A percentile compares a stretch with the other conserved stretches of the same genome.
Evolutionary conservation across 768 basidiomycete genomes (phyloP).

Genomic region (Agaricus sinodeliciosus): DNA sequence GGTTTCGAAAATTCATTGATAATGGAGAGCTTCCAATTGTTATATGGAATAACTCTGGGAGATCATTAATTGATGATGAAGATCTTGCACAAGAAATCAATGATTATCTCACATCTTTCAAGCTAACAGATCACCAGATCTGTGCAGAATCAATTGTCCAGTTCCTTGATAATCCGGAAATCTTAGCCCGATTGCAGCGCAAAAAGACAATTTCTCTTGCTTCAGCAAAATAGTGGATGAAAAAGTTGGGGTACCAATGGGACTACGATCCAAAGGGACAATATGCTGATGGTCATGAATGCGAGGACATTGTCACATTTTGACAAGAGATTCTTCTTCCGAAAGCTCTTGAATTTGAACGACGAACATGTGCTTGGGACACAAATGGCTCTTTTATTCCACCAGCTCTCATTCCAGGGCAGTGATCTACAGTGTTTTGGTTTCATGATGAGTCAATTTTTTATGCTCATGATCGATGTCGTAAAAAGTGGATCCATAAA

Average conservation of each 20-base stretch:
- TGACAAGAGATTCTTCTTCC: constrained; percentile 21
- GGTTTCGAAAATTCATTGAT: constrained; percentile 7
- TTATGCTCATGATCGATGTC: constrained; percentile 28
- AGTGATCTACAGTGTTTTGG: constrained; percentile 16
- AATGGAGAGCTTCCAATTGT: constrained; percentile 4
- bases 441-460: constrained; percentile 34
- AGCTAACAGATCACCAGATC: constrained; percentile 10
- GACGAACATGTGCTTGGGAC: not conserved
- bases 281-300: constrained; percentile 19
- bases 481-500: constrained; percentile 23
- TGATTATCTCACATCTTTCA: constrained; percentile 7
- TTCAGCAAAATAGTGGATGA: constrained; percentile 25
- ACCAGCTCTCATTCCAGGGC: not conserved
- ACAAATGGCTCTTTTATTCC: not conserved
- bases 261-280: constrained; percentile 20
- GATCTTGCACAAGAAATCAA: constrained; percentile 14
- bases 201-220: constrained; percentile 14
- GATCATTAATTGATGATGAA: constrained; percentile 11
- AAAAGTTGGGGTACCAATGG: constrained; percentile 20
- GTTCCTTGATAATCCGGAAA: constrained; percentile 12
- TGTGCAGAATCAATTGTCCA: constrained; percentile 13
- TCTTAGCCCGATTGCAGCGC: constrained; percentile 10
- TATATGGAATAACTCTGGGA: not conserved
- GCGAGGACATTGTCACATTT: constrained; percentile 28
- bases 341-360: constrained; percentile 14